Conservation (phyloP, 2,329 filamentous ascomycete species). For the Thelonectria discophora region DNA sequence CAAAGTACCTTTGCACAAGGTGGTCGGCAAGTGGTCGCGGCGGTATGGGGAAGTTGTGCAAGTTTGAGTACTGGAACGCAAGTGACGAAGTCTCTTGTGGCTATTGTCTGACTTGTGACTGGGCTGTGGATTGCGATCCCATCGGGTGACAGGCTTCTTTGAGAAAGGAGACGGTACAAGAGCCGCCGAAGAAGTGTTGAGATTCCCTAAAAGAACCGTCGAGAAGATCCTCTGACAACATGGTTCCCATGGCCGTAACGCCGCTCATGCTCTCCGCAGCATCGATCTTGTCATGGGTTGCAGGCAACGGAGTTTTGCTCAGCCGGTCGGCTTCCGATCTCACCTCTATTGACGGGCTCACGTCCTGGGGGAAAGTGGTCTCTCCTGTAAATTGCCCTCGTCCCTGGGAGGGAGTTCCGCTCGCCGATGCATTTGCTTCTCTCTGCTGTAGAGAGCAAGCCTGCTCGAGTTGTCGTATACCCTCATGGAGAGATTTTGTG, state of each 20-base stretch:
- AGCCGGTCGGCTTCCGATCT: neutral
- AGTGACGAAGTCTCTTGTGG: no score
- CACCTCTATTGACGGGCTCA: neutral
- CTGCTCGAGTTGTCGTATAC: slow-evolving; percentile 41
- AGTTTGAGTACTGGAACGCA: slow-evolving; percentile 1
- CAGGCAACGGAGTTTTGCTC: slow-evolving; percentile 2
- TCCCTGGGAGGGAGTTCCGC: no score
- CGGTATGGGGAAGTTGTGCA: slow-evolving; percentile 46
- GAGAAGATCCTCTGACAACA: slow-evolving; percentile 45
- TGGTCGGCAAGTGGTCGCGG: slow-evolving; percentile 53
- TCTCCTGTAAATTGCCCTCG: neutral
- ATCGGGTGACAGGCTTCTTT: slow-evolving; percentile 48
- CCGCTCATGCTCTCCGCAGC: slow-evolving; percentile 36
- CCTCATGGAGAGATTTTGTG: slow-evolving; percentile 39
- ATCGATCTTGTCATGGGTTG: neutral
- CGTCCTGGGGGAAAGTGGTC: neutral
- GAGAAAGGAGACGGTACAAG: slow-evolving; percentile 52
- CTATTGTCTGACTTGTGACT: slow-evolving; percentile 10
- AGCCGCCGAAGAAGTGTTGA: slow-evolving; percentile 50
- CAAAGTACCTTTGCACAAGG: slow-evolving; percentile 50
- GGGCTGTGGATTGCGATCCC: slow-evolving; percentile 4
- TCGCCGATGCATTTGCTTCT: neutral
- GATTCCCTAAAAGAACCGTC: slow-evolving; percentile 4
- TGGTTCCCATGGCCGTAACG: slow-evolving; percentile 49
- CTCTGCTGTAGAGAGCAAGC: slow-evolving; percentile 23